Conservation (phyloP, 352 stramenopile species). For the Pythium phragmitis region DNA sequence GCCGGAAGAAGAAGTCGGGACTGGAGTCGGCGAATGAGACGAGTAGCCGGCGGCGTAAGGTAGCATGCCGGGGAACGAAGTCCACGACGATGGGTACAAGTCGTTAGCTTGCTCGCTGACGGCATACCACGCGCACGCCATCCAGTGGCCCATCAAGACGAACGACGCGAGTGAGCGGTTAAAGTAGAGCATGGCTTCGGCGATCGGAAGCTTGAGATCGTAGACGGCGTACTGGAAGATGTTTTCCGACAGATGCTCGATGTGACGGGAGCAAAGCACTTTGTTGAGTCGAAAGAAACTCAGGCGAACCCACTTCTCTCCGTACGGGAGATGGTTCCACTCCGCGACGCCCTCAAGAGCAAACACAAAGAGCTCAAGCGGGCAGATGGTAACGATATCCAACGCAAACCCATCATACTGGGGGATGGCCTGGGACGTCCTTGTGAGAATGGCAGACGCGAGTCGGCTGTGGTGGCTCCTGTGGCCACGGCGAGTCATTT, state of each 20-base stretch:
- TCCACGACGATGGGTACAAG: slow-evolving; percentile 49
- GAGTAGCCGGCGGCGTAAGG: slow-evolving; percentile 26
- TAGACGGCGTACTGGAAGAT: slow-evolving; percentile 66
- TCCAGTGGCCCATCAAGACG: slow-evolving; percentile 55
- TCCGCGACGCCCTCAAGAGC: background rate
- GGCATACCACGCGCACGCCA: slow-evolving; percentile 62
- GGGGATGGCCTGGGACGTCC: background rate
- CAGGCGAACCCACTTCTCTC: slow-evolving; percentile 36
- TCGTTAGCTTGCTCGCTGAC: slow-evolving; percentile 40
- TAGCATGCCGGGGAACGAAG: slow-evolving; percentile 59
- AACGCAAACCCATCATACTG: slow-evolving; percentile 34
- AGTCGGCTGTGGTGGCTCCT: slow-evolving; percentile 12
- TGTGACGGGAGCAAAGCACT: slow-evolving; percentile 36
- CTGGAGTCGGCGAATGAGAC: background rate
- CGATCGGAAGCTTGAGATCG: slow-evolving; percentile 44
- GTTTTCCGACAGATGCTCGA: slow-evolving; percentile 41
- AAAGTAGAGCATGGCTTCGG: slow-evolving; percentile 48
- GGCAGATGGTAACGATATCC: slow-evolving; percentile 47
- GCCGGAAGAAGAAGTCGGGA: background rate
- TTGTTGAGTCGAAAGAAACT: slow-evolving; percentile 61
- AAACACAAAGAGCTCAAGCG: slow-evolving; percentile 44
- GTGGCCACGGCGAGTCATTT: background rate
- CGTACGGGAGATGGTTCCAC: slow-evolving; percentile 27
- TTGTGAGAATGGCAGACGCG: background rate
- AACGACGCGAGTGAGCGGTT: slow-evolving; percentile 48